Conservation (phyloP, 306 rosid species). For the Urtica urens region DNA sequence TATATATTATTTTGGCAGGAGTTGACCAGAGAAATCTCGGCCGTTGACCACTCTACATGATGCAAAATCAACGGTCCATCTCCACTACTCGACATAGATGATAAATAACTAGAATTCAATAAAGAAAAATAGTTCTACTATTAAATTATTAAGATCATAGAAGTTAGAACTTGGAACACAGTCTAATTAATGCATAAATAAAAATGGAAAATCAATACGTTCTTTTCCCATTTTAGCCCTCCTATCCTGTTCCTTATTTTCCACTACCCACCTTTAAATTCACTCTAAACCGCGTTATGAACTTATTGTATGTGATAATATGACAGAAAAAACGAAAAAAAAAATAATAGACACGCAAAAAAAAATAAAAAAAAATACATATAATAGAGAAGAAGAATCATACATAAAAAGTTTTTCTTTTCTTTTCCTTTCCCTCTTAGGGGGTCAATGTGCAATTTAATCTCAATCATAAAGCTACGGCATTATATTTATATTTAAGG, state of each 20-base stretch:
- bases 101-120: background rate
- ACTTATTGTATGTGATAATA: too few relatives aligned
- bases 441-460: background rate
- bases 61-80: background rate
- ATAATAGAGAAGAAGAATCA: background rate
- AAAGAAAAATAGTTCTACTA: background rate
- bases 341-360: background rate
- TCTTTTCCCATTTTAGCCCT: conserved; percentile 2
- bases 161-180: too few relatives aligned
- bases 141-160: background rate
- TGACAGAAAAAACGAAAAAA: background rate
- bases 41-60: background rate
- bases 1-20: background rate
- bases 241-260: background rate
- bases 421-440: background rate
- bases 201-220: background rate
- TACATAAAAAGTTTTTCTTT: background rate
- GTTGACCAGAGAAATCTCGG: conserved; percentile 8
- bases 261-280: background rate
- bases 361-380: background rate
- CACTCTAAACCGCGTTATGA: conserved; percentile 8
- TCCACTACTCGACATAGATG: conserved; percentile 2
- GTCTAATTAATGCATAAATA: too few relatives aligned
- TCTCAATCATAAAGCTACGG: too few relatives aligned
- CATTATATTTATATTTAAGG: background rate